These are phyloP conservation scores for Trypanosoma boissoni DNA, from an alignment of 208 protist genomes.

Conservation along the genomic window DNA sequence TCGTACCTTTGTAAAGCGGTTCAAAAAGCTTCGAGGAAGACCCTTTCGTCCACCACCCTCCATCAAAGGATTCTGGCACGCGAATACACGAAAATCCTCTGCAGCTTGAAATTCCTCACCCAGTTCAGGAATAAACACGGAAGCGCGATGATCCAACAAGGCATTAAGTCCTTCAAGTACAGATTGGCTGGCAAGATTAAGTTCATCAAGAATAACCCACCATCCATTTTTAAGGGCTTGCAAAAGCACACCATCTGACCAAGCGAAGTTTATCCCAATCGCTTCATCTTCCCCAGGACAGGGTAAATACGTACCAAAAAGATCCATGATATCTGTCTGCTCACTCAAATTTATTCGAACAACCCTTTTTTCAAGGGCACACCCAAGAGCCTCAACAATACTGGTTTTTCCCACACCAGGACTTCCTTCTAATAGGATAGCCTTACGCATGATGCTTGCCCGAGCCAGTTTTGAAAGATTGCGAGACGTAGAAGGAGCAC, in stretches of 20 bases:
- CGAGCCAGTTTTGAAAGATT: constrained; percentile 98
- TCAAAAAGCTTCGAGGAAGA: constrained; percentile 99
- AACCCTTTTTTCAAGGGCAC: constrained; percentile 85
- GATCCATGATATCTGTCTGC: constrained; percentile 99
- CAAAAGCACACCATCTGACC: constrained; percentile 98
- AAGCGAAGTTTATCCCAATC: constrained; percentile 91
- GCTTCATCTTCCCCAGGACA: constrained; percentile 26
- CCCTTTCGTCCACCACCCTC: constrained; percentile 99
- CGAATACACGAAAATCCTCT: constrained; percentile 98
- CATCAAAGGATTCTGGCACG: constrained; percentile 97
- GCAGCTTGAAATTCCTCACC: constrained; percentile 84
- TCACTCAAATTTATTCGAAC: constrained; percentile 99
- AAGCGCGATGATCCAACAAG: constrained; percentile 98
- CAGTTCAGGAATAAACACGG: constrained; percentile 93
- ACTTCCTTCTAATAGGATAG: constrained; percentile 98
- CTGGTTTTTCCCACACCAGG: constrained; percentile 99
- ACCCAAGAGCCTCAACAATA: constrained; percentile 96
- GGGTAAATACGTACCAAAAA: constrained; percentile 92
- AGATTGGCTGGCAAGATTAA: constrained; percentile 99
- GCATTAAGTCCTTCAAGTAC: constrained; percentile 99
- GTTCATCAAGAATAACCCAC: constrained; percentile 99
- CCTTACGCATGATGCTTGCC: constrained; percentile 87
- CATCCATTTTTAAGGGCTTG: constrained; percentile 93
- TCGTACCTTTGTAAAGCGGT: constrained; percentile 98
- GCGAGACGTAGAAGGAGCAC: constrained; percentile 94